Percentiles rank a stretch among this genome's conserved stretches.
These are phyloP conservation scores for Syzygium aqueum DNA, from an alignment of 345 rosid genomes.

Conservation along the genomic window DNA sequence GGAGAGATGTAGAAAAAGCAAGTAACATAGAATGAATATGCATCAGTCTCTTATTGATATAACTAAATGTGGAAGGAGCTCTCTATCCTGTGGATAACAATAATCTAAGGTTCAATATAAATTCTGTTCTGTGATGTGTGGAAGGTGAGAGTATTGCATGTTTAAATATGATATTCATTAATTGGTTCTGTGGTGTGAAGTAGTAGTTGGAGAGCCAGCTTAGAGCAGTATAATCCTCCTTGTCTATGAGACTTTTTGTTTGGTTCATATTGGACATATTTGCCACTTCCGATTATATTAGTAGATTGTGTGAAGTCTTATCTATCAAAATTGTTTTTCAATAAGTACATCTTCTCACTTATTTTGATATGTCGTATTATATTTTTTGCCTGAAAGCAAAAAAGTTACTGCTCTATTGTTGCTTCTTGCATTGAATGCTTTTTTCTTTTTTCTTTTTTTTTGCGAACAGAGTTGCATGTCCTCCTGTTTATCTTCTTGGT, in stretches of 20 bases:
- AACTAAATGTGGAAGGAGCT: background rate
- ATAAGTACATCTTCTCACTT: background rate
- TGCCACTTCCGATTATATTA: background rate
- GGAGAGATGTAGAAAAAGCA: background rate
- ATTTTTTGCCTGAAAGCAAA: background rate
- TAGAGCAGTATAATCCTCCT: background rate
- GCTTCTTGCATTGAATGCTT: background rate
- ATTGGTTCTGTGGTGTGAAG: background rate
- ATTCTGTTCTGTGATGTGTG: background rate
- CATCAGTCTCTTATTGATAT: background rate
- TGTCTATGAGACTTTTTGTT: background rate
- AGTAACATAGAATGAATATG: background rate
- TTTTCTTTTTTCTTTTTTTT: background rate
- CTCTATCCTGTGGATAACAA: background rate
- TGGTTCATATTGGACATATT: background rate
- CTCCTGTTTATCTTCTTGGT: constrained; percentile 39
- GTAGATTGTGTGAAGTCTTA: background rate
- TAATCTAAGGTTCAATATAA: background rate
- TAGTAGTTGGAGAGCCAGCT: background rate
- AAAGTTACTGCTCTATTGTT: background rate
- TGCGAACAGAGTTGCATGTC: constrained; percentile 33
- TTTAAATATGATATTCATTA: background rate
- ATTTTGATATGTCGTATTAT: background rate
- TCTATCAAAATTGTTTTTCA: background rate
- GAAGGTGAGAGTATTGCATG: background rate